Percentiles rank a stretch among this genome's conserved stretches.
phyloP scores from a whole-genome alignment of 75 land plant genomes.

The Chamaecyparis obtusa region DNA sequence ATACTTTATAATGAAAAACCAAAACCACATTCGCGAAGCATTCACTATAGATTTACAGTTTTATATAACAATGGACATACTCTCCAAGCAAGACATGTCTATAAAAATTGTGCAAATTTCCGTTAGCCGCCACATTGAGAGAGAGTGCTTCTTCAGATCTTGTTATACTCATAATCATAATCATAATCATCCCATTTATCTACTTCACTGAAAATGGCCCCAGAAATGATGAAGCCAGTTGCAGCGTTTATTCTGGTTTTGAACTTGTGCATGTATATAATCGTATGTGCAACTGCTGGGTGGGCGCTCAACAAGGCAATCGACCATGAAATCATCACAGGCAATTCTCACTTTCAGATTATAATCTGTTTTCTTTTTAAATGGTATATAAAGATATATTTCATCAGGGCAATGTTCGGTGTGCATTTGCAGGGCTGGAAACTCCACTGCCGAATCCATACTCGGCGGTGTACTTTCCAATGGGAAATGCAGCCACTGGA shows the following conservation, averaged over 20 bases:
- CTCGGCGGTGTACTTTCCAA: conserved; percentile 53
- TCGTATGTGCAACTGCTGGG: conserved; percentile 43
- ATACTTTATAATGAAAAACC: too few species aligned
- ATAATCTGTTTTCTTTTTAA: too few species aligned
- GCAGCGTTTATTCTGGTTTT: conserved; percentile 38
- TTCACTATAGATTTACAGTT: too few species aligned
- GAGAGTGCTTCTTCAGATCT: background rate
- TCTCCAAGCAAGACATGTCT: too few species aligned
- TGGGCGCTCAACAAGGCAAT: conserved; percentile 65
- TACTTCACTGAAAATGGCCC: conserved; percentile 22
- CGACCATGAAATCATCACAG: conserved; percentile 27
- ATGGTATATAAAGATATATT: too few species aligned
- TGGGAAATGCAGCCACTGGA: conserved; percentile 74
- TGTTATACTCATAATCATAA: too few species aligned
- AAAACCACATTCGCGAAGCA: too few species aligned
- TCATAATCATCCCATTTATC: background rate
- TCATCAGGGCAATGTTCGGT: background rate
- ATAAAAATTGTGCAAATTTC: background rate
- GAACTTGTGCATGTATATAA: conserved; percentile 50
- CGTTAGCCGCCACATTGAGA: background rate
- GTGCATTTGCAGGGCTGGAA: conserved; percentile 29
- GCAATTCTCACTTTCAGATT: background rate
- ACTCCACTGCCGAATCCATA: conserved; percentile 45
- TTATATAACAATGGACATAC: too few species aligned
- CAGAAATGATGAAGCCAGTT: conserved; percentile 21